Conservation (phyloP, 768 basidiomycete genomes). For the Agaricus bisporus region DNA sequence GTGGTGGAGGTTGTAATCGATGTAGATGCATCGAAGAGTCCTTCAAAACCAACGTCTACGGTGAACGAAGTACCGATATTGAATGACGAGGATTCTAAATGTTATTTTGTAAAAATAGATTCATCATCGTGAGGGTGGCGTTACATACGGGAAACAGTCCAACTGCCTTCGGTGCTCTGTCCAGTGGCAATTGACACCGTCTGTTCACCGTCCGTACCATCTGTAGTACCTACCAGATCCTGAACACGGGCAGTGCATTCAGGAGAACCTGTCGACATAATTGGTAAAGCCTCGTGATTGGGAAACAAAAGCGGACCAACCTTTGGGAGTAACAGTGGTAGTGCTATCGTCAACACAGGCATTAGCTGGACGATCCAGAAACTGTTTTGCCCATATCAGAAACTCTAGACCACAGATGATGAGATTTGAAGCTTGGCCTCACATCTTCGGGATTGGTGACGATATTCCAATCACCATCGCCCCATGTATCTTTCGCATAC, state of each 20-base stretch:
- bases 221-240: too few relatives aligned
- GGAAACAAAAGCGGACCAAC: background rate
- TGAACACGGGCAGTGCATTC: too few relatives aligned
- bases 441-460: conserved; percentile 12
- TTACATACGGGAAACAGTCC: conserved; percentile 5
- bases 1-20: background rate
- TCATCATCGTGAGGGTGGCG: background rate
- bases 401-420: background rate
- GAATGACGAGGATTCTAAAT: background rate
- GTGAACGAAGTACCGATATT: too few relatives aligned
- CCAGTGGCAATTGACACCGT: background rate
- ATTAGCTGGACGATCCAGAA: background rate
- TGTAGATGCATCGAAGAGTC: background rate
- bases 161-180: background rate
- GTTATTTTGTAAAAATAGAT: background rate
- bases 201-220: background rate
- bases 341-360: background rate
- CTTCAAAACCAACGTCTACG: background rate
- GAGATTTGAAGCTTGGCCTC: background rate
- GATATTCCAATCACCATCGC: conserved; percentile 9
- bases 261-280: too few relatives aligned
- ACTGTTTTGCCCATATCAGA: background rate
- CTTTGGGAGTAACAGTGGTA: background rate
- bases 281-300: too few relatives aligned
- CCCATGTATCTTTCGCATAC: conserved; percentile 14